Conservation (phyloP, 2,329 filamentous ascomycete species). For the Exophiala phaeomuriformis region DNA sequence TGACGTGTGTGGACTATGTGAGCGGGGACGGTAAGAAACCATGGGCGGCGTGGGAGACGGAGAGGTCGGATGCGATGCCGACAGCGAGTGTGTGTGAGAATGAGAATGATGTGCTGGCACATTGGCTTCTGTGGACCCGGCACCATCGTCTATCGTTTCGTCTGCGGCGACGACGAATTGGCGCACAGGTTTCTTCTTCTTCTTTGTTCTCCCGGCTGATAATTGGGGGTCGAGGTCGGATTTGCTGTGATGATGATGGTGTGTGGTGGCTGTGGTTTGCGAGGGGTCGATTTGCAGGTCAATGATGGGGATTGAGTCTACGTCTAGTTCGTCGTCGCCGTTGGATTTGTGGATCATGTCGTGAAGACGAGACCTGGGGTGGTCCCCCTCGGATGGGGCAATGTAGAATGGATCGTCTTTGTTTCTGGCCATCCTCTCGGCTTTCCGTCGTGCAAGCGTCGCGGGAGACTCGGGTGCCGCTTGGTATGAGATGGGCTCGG, state of each 20-base stretch:
- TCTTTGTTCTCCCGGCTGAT: constrained; percentile 22
- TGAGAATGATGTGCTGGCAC: constrained; percentile 27
- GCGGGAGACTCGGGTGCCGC: constrained; percentile 58
- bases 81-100: constrained; percentile 42
- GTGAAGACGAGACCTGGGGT: constrained; percentile 68
- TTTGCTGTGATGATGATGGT: not conserved
- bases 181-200: constrained; percentile 41
- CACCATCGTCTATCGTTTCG: constrained; percentile 54
- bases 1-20: constrained; percentile 8
- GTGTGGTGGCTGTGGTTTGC: constrained; percentile 21
- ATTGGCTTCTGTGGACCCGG: not conserved
- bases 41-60: constrained; percentile 13
- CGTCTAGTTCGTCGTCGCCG: constrained; percentile 76
- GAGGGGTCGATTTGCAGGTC: constrained; percentile 68
- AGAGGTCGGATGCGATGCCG: constrained; percentile 7
- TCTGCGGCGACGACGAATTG: constrained; percentile 64
- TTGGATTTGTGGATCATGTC: constrained; percentile 38
- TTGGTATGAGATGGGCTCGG: constrained; percentile 34
- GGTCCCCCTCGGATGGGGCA: constrained; percentile 42
- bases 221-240: not conserved
- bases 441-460: constrained; percentile 64
- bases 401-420: constrained; percentile 97
- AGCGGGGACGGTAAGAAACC: constrained; percentile 11
- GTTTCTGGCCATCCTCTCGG: constrained; percentile 72
- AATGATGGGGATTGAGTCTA: constrained; percentile 95